Base-by-base conservation (phyloP, 352 stramenopile species). In the Phytophthora colocasiae region DNA sequence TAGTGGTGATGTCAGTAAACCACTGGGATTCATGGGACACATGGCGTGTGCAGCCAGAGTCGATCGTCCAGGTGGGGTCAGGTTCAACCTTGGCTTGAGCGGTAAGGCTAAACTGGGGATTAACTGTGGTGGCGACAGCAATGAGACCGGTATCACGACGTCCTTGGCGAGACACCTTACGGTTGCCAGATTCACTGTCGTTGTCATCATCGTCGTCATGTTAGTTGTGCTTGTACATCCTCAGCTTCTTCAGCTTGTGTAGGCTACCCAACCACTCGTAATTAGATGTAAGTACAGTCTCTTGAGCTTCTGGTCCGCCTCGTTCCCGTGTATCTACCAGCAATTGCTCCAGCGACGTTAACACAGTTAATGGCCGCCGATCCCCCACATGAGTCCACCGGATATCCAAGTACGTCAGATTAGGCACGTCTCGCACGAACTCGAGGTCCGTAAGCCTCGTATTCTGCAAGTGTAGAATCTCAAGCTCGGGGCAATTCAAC, bases 341-440 rank as follows among this genome's bases (percentile, higher is more conserved):
- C 58, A 86, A 56, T 14, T 78, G 72, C 61, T 86, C 71, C 26
- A 86, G 58, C 34, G 63, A 34, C 24, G 49, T 19, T 46, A 86
- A 47, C 32, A 64, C 54, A 9, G 48, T 47, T n/a, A 86, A 48
- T 9, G 77, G 72, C 15, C 63, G 62, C 27, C 73, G 59, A 58
- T 86, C 67, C 2, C 60, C 50, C 39, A 77, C 67, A 9, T 80
- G 69, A 26, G 71, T 81, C 54, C 74, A 79, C 2, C 77, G 65
- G 56, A 86, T 72, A 26, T 86, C 77, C n/a, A 86, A 53, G 24
- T 77, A 80, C 34, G 44, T 64, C 12, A 83, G 51, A 29, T 68
- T 52, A 0, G 49, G 69, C 27, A 66, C 48, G 1, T 34, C 43
- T 3, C 17, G 57, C 19, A 45, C 72, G 51, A 86, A 86, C 19